Percentiles rank a stretch among this genome's conserved stretches.
These are phyloP conservation scores for Blastobotrys arbuscula DNA, from an alignment of 1,139 yeast species.

Conservation along the genomic window DNA sequence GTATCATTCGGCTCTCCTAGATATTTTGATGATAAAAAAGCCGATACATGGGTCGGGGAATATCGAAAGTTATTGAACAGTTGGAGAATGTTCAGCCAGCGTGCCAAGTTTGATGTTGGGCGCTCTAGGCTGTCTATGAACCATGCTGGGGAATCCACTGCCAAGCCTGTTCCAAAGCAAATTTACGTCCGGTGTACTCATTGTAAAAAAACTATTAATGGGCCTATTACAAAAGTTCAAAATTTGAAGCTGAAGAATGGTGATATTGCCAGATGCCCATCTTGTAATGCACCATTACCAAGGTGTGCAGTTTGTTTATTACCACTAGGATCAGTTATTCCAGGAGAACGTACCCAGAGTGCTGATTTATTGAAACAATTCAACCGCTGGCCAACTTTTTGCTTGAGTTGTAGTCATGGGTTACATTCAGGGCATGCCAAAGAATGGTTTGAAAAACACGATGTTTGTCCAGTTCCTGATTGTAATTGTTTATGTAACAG, in stretches of 20 bases:
- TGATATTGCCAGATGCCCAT: slow-evolving; percentile 23
- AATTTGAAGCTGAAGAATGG: not conserved
- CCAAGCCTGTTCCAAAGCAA: slow-evolving; percentile 59
- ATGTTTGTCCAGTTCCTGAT: slow-evolving; percentile 90
- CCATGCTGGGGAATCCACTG: slow-evolving; percentile 43
- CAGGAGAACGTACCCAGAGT: not conserved
- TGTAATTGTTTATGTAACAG: slow-evolving; percentile 74
- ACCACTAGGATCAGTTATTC: slow-evolving; percentile 50
- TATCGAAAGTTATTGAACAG: slow-evolving; percentile 69
- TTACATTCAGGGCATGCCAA: slow-evolving; percentile 93
- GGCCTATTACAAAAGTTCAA: slow-evolving; percentile 6
- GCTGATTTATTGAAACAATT: slow-evolving; percentile 18
- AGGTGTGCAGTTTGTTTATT: slow-evolving; percentile 84
- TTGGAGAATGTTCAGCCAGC: slow-evolving; percentile 70
- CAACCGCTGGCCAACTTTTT: slow-evolving; percentile 71
- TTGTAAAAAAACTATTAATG: slow-evolving; percentile 52
- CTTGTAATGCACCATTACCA: slow-evolving; percentile 86
- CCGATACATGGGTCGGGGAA: slow-evolving; percentile 70
- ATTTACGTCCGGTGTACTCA: slow-evolving; percentile 73
- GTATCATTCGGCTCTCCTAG: slow-evolving; percentile 79
- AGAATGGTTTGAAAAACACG: slow-evolving; percentile 88
- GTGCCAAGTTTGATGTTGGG: slow-evolving; percentile 83
- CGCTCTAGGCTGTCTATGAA: slow-evolving; percentile 61
- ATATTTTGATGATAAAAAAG: slow-evolving; percentile 64
- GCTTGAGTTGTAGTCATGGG: slow-evolving; percentile 87